Evolutionary conservation across 2,329 filamentous ascomycete species (phyloP).

Genomic region (Pleoardoris graminearum): DNA sequence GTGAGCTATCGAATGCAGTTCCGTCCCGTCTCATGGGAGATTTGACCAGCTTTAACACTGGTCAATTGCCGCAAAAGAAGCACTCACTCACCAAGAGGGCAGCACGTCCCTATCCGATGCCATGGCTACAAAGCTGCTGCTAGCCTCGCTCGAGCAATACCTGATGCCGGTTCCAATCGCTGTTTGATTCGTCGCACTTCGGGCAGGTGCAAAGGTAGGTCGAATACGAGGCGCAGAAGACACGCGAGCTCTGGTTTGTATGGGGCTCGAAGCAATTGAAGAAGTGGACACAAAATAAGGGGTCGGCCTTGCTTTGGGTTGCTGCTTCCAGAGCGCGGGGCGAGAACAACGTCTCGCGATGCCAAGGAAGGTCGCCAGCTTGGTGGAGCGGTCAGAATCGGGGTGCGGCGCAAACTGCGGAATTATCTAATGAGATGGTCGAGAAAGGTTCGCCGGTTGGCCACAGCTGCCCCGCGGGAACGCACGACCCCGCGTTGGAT

Average conservation of each 20-base stretch:
- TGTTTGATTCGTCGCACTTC: conserved; percentile 17
- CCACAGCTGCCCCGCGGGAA: neutral
- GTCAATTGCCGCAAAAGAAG: neutral
- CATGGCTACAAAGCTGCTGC: conserved; percentile 44
- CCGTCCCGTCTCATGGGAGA: neutral
- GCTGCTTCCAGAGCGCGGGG: conserved; percentile 30
- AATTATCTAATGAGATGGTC: conserved; percentile 3
- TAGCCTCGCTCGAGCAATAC: conserved; percentile 39
- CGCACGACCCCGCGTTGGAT: conserved; percentile 9
- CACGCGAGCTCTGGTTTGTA: conserved; percentile 20
- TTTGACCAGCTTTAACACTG: neutral
- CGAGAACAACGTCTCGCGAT: conserved; percentile 44
- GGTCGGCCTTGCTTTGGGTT: conserved; percentile 20
- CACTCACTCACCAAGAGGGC: conserved; percentile 46
- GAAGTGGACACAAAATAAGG: conserved; percentile 14
- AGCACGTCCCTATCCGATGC: conserved; percentile 53
- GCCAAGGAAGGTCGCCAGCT: conserved; percentile 37
- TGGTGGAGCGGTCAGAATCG: conserved; percentile 21
- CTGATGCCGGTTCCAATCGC: conserved; percentile 26
- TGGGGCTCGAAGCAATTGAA: conserved; percentile 21
- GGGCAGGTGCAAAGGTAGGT: conserved; percentile 18
- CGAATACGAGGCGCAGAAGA: conserved; percentile 23
- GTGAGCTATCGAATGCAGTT: neutral
- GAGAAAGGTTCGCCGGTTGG: conserved; percentile 18
- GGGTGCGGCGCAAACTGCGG: conserved; percentile 13